phyloP scores from a whole-genome alignment of 805 yeast species.

The Candida koratica region DNA sequence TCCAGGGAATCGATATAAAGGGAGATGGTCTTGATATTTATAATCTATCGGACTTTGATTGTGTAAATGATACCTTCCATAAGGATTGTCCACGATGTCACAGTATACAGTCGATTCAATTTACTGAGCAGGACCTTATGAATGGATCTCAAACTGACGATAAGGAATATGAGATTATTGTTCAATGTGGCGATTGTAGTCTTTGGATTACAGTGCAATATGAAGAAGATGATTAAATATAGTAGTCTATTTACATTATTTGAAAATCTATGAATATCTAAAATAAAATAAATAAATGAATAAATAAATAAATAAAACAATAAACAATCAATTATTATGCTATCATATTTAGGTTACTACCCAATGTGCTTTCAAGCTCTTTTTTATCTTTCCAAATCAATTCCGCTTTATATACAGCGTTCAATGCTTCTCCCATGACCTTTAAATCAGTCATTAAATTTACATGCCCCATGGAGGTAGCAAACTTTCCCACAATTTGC shows the following conservation, averaged over 20 bases:
- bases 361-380: too few species aligned
- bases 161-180: constrained; percentile 57
- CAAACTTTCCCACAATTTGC: constrained; percentile 63
- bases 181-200: constrained; percentile 82
- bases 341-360: too few species aligned
- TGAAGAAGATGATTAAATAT: constrained; percentile 47
- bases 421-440: constrained; percentile 67
- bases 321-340: too few species aligned
- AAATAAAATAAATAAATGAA: too few species aligned
- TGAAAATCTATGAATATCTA: too few species aligned
- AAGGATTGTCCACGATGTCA: constrained; percentile 69
- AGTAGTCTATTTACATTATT: too few species aligned
- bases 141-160: constrained; percentile 50
- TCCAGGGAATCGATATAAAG: constrained; percentile 5
- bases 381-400: too few species aligned
- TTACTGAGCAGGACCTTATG: constrained; percentile 61
- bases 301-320: too few species aligned
- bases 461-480: constrained; percentile 71
- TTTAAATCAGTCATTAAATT: constrained; percentile 70
- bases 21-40: constrained; percentile 71
- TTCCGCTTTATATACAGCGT: constrained; percentile 61
- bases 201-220: constrained; percentile 78
- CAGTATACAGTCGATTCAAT: constrained; percentile 46
- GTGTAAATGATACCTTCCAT: constrained; percentile 34
- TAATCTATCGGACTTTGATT: constrained; percentile 58